A percentile compares a stretch with the other conserved stretches of the same genome.
Conservation (phyloP, 345 rosid species). For the Streptanthus diversifolius region DNA sequence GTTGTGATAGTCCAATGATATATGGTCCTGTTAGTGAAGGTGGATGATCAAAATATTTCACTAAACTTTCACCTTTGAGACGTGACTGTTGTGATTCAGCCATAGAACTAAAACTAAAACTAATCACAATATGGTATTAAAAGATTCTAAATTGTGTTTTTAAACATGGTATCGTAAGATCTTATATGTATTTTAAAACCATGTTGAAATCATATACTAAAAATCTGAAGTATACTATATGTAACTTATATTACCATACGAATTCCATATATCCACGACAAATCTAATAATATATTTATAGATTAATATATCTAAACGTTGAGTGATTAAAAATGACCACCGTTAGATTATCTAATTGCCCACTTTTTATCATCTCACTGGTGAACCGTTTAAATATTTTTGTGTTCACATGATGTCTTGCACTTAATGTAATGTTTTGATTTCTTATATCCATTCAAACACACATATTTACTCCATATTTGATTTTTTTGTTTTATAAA, state of each 20-base stretch:
- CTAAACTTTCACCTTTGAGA: neutral
- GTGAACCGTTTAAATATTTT: no score
- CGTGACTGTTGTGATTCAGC: neutral
- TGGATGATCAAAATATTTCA: neutral
- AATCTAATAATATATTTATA: neutral
- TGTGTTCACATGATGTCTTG: no score
- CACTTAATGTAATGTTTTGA: no score
- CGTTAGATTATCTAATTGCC: neutral
- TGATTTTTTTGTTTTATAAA: no score
- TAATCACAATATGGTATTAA: neutral
- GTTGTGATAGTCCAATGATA: constrained; percentile 5
- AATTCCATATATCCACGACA: neutral
- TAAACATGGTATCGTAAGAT: neutral
- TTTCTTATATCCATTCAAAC: no score
- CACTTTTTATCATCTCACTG: no score
- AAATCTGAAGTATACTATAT: neutral
- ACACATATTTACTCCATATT: no score
- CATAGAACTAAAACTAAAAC: neutral
- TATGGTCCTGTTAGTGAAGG: neutral
- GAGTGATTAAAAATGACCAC: neutral
- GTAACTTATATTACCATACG: neutral
- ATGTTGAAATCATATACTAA: neutral
- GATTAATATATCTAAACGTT: neutral
- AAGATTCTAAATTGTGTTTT: neutral
- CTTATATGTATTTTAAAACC: neutral